Percentiles rank a stretch among this genome's conserved stretches.
Evolutionary conservation across 345 rosid species (phyloP).

Genomic region (Ailanthus altissimus): DNA sequence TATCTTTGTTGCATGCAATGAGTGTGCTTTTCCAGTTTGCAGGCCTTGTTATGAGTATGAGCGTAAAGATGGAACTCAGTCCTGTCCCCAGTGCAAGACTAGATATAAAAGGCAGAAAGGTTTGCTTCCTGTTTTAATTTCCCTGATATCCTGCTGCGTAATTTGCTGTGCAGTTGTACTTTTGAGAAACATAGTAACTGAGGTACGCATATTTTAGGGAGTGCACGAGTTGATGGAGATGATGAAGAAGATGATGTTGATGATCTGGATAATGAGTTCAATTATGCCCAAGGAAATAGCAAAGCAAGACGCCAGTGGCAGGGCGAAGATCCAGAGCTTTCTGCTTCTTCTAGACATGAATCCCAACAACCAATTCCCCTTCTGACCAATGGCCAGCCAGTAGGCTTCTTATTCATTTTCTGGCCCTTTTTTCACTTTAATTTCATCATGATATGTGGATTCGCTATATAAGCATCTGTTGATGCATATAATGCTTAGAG

Average conservation of each 20-base stretch:
- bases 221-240: slow-evolving; percentile 93
- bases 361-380: slow-evolving; percentile 91
- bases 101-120: slow-evolving; percentile 95
- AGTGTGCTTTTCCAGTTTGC: slow-evolving; percentile 99
- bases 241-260: slow-evolving; percentile 98
- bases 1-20: slow-evolving; percentile 94
- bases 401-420: slow-evolving; percentile 32
- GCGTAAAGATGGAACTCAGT: slow-evolving; percentile 96
- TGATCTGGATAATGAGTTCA: slow-evolving; percentile 93
- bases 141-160: background rate
- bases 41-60: slow-evolving; percentile 98
- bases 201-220: slow-evolving; percentile 51
- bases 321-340: slow-evolving; percentile 79
- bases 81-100: slow-evolving; percentile 99
- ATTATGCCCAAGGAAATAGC: slow-evolving; percentile 65
- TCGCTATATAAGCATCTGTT: background rate
- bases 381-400: slow-evolving; percentile 84
- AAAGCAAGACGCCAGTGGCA: slow-evolving; percentile 73
- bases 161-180: background rate
- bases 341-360: slow-evolving; percentile 89
- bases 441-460: background rate
- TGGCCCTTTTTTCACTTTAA: background rate
- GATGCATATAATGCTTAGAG: background rate
- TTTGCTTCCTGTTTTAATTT: slow-evolving; percentile 26
- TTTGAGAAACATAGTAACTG: background rate